Conservation (phyloP, 2,329 filamentous ascomycete species). For the Colletotrichum melonis region DNA sequence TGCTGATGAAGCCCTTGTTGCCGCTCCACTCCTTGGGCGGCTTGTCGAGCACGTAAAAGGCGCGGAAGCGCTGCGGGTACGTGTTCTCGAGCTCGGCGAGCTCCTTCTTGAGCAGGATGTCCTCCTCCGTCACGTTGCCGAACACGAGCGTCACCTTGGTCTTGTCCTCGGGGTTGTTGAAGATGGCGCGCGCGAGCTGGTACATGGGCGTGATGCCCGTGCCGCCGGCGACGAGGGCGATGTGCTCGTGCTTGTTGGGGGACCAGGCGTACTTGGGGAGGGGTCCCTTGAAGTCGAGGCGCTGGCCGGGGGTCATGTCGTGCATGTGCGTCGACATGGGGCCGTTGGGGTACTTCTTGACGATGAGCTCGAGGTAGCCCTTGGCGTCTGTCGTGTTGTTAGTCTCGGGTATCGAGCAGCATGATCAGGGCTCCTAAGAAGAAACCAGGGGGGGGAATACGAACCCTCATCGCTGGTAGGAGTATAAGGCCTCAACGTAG, state of each 20-base stretch:
- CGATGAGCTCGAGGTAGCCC: constrained; percentile 87
- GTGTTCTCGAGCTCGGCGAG: constrained; percentile 90
- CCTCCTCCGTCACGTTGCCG: constrained; percentile 88
- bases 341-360: constrained; percentile 92
- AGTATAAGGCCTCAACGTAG: constrained; percentile 91
- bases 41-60: constrained; percentile 93
- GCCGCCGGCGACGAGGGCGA: constrained; percentile 89
- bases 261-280: constrained; percentile 93
- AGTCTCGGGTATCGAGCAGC: neutral
- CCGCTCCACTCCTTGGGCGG: constrained; percentile 82
- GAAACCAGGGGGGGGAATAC: constrained; percentile 36
- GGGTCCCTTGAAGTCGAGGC: constrained; percentile 92
- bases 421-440: too few species aligned
- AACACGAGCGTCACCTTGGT: constrained; percentile 97
- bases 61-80: constrained; percentile 93
- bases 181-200: constrained; percentile 90
- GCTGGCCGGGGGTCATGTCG: constrained; percentile 82
- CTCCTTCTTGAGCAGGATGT: constrained; percentile 91
- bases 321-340: constrained; percentile 94
- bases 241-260: constrained; percentile 92
- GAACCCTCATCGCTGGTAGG: constrained; percentile 86
- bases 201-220: constrained; percentile 99
- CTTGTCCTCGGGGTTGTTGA: constrained; percentile 96
- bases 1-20: constrained; percentile 83
- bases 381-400: constrained; percentile 66